Percentiles rank a stretch among this genome's conserved stretches.
Conservation (phyloP, 1,139 yeast species). For the Yamadazyma trypodendri region DNA sequence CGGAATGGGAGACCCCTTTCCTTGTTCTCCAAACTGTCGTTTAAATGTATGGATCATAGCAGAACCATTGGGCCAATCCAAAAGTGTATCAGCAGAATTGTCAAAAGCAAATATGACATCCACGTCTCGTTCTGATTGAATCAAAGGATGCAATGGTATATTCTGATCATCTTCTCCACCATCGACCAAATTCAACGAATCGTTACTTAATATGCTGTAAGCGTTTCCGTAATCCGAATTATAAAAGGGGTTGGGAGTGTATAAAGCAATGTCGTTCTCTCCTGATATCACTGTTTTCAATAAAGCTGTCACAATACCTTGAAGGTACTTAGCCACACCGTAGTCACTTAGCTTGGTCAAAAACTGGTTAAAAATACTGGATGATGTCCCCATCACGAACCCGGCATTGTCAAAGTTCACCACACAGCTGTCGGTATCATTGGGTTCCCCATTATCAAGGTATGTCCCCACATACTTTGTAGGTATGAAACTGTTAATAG, state of each 20-base stretch:
- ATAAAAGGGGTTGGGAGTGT: conserved; percentile 42
- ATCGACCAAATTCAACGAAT: conserved; percentile 64
- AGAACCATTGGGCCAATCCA: conserved; percentile 76
- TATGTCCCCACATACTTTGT: conserved; percentile 36
- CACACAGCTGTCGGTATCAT: conserved; percentile 25
- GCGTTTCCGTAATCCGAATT: conserved; percentile 18
- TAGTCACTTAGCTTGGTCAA: conserved; percentile 22
- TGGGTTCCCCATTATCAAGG: conserved; percentile 27
- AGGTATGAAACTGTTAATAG: conserved; percentile 30
- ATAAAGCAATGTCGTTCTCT: conserved; percentile 40
- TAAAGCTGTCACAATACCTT: conserved; percentile 25
- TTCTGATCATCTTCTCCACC: conserved; percentile 87
- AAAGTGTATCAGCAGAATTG: conserved; percentile 74
- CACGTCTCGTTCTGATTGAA: conserved; percentile 67
- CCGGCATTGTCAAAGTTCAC: conserved; percentile 46
- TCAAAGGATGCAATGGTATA: conserved; percentile 73
- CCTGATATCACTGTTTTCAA: conserved; percentile 25
- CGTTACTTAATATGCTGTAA: conserved; percentile 11
- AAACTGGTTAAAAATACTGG: conserved; percentile 42
- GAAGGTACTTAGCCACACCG: conserved; percentile 23
- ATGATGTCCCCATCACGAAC: conserved; percentile 45
- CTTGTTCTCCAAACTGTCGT: conserved; percentile 48
- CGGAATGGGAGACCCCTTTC: conserved; percentile 42
- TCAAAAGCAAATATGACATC: conserved; percentile 84
- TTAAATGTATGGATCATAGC: conserved; percentile 57